Base-by-base conservation (phyloP, 495 filamentous ascomycete species). In the Podospora anserina region DNA sequence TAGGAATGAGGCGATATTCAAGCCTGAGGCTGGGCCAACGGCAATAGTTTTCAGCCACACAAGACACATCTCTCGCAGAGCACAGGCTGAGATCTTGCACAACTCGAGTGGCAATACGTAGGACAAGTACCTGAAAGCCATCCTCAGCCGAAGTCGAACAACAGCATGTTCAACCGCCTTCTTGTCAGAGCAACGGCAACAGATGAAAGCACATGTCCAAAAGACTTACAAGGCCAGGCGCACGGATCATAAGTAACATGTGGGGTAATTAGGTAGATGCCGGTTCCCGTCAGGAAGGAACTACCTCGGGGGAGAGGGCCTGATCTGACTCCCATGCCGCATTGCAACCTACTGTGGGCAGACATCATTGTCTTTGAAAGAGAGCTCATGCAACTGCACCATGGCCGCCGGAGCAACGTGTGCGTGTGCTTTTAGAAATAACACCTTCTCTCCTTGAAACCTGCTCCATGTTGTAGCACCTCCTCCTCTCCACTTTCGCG, bases 381-480 rank as follows among this genome's bases (percentile, higher is more conserved):
- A 23, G 23, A 58, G 55, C 55, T 19, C 55, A 15, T 58, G 54
- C 54, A 56, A 18, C 19, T 56, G n/a, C 55, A 26, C 55, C 55
- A 26, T 58, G 55, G 55, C 55, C n/a, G 55, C 55, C 5, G 23
- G n/a, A 26, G 23, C 55, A 20, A 26, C 23, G 11, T 19, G 55
- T 58, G 23, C 6, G 55, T 20, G 55, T 26, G 19, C 23, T 58
- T 5, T 58, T 23, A 19, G 55, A 15, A 58, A 58, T 2, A 19
- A 49, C 23, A 58, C 55, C 55, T 58, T 9, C n/a, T 58, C 23
- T 19, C 55, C 19, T 58, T 58, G 55, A 58, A 58, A 58, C 18
- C 6, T 26, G 23, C 23, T 23, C 23, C 55, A 26, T 58, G 55
- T 20, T 26, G 5, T 58, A 49, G 55, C 55, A 19, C 23, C 23